A percentile compares a stretch with the other conserved stretches of the same genome.
Conservation (phyloP, 1,139 yeast genomes). For the Geotrichum aggregatum region DNA sequence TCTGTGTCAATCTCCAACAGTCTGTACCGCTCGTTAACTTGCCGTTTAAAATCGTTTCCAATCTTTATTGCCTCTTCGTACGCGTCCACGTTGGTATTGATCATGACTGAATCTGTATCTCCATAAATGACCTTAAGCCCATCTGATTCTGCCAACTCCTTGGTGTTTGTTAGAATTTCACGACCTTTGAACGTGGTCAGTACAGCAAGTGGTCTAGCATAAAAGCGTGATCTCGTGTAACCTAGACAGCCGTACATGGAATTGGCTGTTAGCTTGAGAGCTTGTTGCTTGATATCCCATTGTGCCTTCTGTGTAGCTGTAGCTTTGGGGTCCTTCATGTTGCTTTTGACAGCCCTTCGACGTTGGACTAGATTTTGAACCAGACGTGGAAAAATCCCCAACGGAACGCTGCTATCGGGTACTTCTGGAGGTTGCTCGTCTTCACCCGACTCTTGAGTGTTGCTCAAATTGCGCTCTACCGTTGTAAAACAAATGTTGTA, state of each 20-base stretch:
- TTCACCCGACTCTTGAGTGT: slow-evolving; percentile 34
- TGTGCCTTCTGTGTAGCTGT: slow-evolving; percentile 55
- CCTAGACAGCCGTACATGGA: slow-evolving; percentile 99
- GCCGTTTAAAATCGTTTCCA: slow-evolving; percentile 77
- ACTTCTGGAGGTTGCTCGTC: slow-evolving; percentile 68
- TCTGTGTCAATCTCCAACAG: slow-evolving; percentile 92
- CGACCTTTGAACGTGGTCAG: slow-evolving; percentile 93
- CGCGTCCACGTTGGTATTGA: slow-evolving; percentile 75
- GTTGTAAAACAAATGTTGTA: slow-evolving; percentile 96
- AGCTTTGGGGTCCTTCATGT: slow-evolving; percentile 71
- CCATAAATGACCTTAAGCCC: slow-evolving; percentile 90
- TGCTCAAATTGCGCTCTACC: slow-evolving; percentile 52
- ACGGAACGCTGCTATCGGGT: slow-evolving; percentile 56
- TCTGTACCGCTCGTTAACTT: slow-evolving; percentile 84
- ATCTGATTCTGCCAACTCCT: slow-evolving; percentile 82
- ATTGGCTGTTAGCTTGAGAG: slow-evolving; percentile 92
- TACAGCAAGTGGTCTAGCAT: slow-evolving; percentile 95
- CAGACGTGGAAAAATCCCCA: slow-evolving; percentile 84
- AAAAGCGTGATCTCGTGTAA: slow-evolving; percentile 83
- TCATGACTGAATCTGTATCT: slow-evolving; percentile 99
- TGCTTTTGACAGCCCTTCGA: slow-evolving; percentile 87
- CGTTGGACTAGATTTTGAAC: slow-evolving; percentile 81
- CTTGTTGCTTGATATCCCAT: slow-evolving; percentile 93
- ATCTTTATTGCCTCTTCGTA: slow-evolving; percentile 72
- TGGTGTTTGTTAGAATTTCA: slow-evolving; percentile 88